phyloP scores from a whole-genome alignment of 495 filamentous ascomycete species.

The Xylaria nigripes region DNA sequence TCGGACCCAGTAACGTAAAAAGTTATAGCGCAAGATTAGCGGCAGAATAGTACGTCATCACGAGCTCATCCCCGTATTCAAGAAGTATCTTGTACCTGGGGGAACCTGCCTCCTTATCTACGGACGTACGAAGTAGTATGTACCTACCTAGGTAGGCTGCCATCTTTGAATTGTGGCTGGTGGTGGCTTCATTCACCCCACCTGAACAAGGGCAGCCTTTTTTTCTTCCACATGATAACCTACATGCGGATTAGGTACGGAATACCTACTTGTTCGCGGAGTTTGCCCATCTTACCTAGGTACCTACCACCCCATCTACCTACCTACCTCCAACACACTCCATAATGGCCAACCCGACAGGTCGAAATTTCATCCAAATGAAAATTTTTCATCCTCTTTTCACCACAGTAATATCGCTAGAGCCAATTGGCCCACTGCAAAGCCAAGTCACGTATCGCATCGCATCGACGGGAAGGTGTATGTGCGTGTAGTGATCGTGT shows the following conservation, averaged over 20 bases:
- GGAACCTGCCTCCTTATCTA: no score
- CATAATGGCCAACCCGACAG: background rate
- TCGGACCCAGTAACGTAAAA: background rate
- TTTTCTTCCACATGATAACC: background rate
- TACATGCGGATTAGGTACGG: no score
- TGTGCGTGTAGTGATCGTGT: background rate
- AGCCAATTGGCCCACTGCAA: slow-evolving; percentile 10
- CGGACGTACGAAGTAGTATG: no score
- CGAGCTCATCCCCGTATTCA: background rate
- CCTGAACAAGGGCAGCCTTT: background rate
- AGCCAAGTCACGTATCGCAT: slow-evolving; percentile 8
- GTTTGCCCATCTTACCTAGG: background rate
- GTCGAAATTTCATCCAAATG: slow-evolving; percentile 1
- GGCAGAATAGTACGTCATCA: background rate
- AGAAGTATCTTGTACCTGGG: background rate
- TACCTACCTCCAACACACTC: background rate
- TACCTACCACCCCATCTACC: no score
- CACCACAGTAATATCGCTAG: background rate
- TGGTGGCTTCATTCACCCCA: slow-evolving; percentile 3
- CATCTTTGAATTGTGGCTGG: slow-evolving; percentile 7
- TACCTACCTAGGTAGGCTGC: background rate
- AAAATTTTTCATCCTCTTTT: slow-evolving; percentile 8
- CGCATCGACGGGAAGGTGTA: slow-evolving; percentile 1
- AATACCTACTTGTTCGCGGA: background rate
- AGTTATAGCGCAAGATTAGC: background rate